Evolutionary conservation across 2,329 filamentous ascomycete species (phyloP), one percentile per base, ranked within the genome.

Genomic region (Hymenoscyphus scutula): DNA sequence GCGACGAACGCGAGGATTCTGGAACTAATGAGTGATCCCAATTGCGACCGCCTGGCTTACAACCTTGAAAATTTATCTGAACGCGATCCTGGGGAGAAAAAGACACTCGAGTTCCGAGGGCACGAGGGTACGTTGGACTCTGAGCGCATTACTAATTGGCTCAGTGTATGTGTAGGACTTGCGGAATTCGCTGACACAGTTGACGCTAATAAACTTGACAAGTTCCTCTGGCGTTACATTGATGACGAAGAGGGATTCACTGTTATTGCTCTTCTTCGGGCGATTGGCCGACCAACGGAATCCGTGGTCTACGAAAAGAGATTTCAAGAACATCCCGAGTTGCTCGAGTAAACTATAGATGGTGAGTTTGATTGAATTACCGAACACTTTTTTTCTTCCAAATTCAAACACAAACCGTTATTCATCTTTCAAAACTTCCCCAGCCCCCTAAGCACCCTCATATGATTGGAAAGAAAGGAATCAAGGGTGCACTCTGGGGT

Each of bases 161-260:
- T 57, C 13, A 57, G 29, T 10, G 10, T 57, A 32, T 57, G 55
- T 34, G 17, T 45, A 5, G 55, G 55, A 57, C 30, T 57, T 13
- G 32, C 45, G 17, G 32, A 57, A 17, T 57, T 57, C 23, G 55
- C 55, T 5, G 19, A 41, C 15, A 56, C 29, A 23, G 54, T 56
- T 23, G n/a, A 56, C n/a, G 10, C 10, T 17, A 30, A 19, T 23
- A 5, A n/a, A 8, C 19, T 37, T 17, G 32, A 37, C 11, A 13
- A 32, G n/a, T 56, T 32, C 3, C 27, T 37, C 19, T n/a, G 11
- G 13, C 2, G 5, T 6, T 6, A 15, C 23, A 17, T 53, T 25
- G 25, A 53, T 25, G 48, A n/a, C 7, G 5, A 7, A 6, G 7
- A 29, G 13, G 48, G 10, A 7, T 53, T 23, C 23, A 53, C 51